Percentiles rank a stretch among this genome's conserved stretches.
These are phyloP conservation scores for Plasmodium sp. DNA, from an alignment of 169 alveolate species.

Conservation along the genomic window DNA sequence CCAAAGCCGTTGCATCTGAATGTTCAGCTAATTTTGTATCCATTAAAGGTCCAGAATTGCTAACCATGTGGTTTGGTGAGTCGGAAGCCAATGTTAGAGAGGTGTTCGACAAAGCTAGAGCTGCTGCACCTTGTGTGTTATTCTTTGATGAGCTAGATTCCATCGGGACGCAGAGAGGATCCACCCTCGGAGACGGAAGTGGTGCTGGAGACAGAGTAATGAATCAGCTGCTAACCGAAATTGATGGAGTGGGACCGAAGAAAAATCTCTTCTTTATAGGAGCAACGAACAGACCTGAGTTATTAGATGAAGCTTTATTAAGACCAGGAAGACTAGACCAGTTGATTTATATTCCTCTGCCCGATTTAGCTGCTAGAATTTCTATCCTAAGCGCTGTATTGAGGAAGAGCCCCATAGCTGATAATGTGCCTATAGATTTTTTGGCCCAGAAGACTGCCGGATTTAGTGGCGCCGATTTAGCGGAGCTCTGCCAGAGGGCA, in stretches of 20 bases:
- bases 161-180: slow-evolving; percentile 98
- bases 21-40: slow-evolving; percentile 99
- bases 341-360: slow-evolving; percentile 99
- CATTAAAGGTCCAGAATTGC: slow-evolving; percentile 98
- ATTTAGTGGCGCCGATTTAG: slow-evolving; percentile 99
- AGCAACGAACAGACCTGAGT: slow-evolving; percentile 99
- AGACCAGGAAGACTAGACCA: slow-evolving; percentile 99
- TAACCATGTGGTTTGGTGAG: slow-evolving; percentile 99
- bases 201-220: slow-evolving; percentile 99
- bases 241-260: slow-evolving; percentile 99
- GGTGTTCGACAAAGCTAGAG: slow-evolving; percentile 99
- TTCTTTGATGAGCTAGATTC: slow-evolving; percentile 99
- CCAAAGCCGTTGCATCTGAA: slow-evolving; percentile 99
- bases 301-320: slow-evolving; percentile 98
- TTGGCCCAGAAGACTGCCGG: slow-evolving; percentile 99
- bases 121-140: slow-evolving; percentile 99
- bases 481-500: slow-evolving; percentile 99
- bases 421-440: slow-evolving; percentile 97
- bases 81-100: slow-evolving; percentile 99
- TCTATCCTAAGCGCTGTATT: slow-evolving; percentile 95
- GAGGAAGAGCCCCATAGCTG: slow-evolving; percentile 98
- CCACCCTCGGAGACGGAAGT: slow-evolving; percentile 96
- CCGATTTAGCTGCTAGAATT: slow-evolving; percentile 98
- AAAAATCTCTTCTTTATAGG: slow-evolving; percentile 99
- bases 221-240: slow-evolving; percentile 99